Conservation (phyloP, 179 eudicot species). For the Vitellaria paradoxa region DNA sequence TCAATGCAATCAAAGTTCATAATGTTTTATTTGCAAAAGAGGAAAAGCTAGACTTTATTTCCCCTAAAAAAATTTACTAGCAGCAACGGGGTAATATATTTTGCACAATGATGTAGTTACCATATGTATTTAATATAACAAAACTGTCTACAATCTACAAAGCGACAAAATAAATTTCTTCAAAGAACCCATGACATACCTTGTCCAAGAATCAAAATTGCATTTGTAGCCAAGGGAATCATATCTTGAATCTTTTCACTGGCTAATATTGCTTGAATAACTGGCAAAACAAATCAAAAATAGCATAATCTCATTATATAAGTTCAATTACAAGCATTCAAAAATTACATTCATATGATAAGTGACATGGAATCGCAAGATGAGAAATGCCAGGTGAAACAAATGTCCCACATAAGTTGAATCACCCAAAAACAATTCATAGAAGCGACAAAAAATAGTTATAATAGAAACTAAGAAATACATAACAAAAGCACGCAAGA, state of each 20-base stretch:
- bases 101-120: not conserved
- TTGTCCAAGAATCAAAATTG: constrained; percentile 80
- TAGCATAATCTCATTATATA: not conserved
- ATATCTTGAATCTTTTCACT: constrained; percentile 74
- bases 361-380: not conserved
- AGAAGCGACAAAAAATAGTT: not conserved
- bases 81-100: not conserved
- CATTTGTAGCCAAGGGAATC: constrained; percentile 55
- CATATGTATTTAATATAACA: not conserved
- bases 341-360: not conserved
- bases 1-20: not conserved
- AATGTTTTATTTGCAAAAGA: not conserved
- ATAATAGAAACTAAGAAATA: not conserved
- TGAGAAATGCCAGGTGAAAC: not conserved
- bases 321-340: not conserved
- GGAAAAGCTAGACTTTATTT: not conserved
- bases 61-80: not conserved
- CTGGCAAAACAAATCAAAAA: constrained; percentile 36
- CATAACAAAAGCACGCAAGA: not conserved
- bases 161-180: not conserved
- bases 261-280: constrained; percentile 60
- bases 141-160: not conserved
- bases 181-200: constrained; percentile 41
- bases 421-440: not conserved
- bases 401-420: not conserved